These are phyloP conservation scores for Fraxinus pennsylvanica DNA, from an alignment of 257 asterid genomes.

Conservation along the genomic window DNA sequence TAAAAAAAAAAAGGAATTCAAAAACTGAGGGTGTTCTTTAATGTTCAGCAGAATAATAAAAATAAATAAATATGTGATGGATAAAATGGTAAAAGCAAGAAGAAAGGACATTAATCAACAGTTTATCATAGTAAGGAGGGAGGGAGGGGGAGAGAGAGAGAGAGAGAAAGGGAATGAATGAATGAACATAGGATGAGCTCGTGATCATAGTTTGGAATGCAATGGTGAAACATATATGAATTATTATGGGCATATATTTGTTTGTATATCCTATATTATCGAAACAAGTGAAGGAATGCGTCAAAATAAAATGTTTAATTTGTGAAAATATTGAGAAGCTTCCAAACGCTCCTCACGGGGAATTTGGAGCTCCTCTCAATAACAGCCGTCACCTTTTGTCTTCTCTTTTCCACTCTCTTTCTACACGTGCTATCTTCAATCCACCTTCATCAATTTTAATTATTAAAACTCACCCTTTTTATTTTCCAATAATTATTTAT, in stretches of 20 bases:
- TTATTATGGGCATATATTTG: conserved; percentile 38
- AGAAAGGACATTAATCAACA: background rate
- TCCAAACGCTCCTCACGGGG: conserved; percentile 95
- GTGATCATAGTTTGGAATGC: conserved; percentile 54
- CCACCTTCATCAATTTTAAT: background rate
- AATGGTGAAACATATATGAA: conserved; percentile 41
- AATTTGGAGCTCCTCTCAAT: conserved; percentile 71
- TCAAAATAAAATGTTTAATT: conserved; percentile 40
- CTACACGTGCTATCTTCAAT: conserved; percentile 46
- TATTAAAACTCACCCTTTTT: background rate
- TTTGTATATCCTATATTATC: conserved; percentile 36
- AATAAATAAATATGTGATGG: background rate
- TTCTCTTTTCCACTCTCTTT: conserved; percentile 46
- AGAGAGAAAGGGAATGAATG: conserved; percentile 21
- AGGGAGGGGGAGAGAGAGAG: too few species aligned
- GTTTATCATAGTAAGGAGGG: background rate
- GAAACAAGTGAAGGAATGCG: conserved; percentile 51
- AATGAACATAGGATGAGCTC: conserved; percentile 38
- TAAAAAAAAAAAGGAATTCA: too few species aligned
- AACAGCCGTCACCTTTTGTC: conserved; percentile 74
- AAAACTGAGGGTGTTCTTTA: too few species aligned
- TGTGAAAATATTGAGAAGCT: conserved; percentile 48
- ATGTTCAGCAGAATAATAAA: too few species aligned
- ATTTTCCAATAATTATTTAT: background rate
- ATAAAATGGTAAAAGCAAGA: conserved; percentile 5